Evolutionary conservation across 1,139 yeast genomes (phyloP).

Genomic region (Debaryomyces fabryi): DNA sequence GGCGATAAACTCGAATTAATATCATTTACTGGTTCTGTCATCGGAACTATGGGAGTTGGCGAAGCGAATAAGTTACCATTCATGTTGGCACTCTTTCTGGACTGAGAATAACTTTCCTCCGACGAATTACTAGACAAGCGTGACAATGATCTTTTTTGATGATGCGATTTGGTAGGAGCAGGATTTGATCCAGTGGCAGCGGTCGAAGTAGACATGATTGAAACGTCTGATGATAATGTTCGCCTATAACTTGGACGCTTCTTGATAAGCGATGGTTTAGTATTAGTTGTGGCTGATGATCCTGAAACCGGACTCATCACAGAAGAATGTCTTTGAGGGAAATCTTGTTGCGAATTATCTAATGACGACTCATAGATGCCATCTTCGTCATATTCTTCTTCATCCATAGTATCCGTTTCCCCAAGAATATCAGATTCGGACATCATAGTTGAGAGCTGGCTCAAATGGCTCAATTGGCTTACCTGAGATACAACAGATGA

Average conservation of each 20-base stretch:
- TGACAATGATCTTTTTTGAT: conserved; percentile 33
- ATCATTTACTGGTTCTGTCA: conserved; percentile 6
- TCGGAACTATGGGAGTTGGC: conserved; percentile 18
- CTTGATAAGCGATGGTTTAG: conserved; percentile 12
- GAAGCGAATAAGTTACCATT: conserved; percentile 17
- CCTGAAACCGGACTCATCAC: conserved; percentile 6
- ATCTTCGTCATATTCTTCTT: conserved; percentile 41
- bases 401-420: conserved; percentile 51
- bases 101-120: conserved; percentile 31
- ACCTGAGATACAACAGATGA: conserved; percentile 67
- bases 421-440: conserved; percentile 48
- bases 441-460: conserved; percentile 58
- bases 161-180: conserved; percentile 15
- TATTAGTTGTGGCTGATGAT: not conserved
- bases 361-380: conserved; percentile 36
- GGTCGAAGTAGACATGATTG: conserved; percentile 38
- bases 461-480: conserved; percentile 55
- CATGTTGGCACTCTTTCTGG: conserved; percentile 1
- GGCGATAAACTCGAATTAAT: not conserved
- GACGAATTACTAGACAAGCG: conserved; percentile 45
- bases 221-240: conserved; percentile 41
- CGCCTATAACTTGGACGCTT: conserved; percentile 40
- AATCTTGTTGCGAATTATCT: conserved; percentile 29
- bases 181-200: conserved; percentile 21
- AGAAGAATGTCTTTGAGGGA: conserved; percentile 7